Conservation (phyloP, 164 flowering plant species). For the Stephania yunnanensis region DNA sequence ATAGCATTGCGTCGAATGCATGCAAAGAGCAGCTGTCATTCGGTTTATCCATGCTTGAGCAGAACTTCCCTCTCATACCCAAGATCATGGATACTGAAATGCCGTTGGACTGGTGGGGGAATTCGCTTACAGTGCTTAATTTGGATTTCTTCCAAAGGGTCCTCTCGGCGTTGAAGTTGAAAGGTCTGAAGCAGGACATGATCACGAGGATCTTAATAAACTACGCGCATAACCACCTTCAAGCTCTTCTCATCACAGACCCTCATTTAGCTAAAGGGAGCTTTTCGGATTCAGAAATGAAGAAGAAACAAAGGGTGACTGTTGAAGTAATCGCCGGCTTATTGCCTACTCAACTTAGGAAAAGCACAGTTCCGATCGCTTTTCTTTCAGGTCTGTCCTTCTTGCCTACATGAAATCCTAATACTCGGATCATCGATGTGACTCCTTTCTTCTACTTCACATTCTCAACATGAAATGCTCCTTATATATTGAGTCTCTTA, state of each 20-base stretch:
- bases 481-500: not conserved
- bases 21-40: conserved; percentile 92
- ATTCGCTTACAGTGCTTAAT: conserved; percentile 49
- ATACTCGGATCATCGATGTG: no score
- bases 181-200: conserved; percentile 78
- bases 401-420: not conserved
- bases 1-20: conserved; percentile 68
- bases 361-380: conserved; percentile 81
- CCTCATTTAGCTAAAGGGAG: conserved; percentile 45
- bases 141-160: conserved; percentile 90
- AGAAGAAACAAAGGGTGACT: conserved; percentile 67
- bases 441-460: not conserved
- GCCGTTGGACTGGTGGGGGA: conserved; percentile 92
- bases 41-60: conserved; percentile 73
- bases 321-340: conserved; percentile 70
- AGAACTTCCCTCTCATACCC: conserved; percentile 30
- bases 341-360: conserved; percentile 80
- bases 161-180: conserved; percentile 63
- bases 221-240: conserved; percentile 75
- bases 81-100: conserved; percentile 45
- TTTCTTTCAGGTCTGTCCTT: conserved; percentile 71
- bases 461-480: not conserved
- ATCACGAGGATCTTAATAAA: conserved; percentile 69
- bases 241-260: conserved; percentile 53
- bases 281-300: conserved; percentile 48